phyloP scores from a whole-genome alignment of 768 basidiomycete species.

The Megacollybia marginata region DNA sequence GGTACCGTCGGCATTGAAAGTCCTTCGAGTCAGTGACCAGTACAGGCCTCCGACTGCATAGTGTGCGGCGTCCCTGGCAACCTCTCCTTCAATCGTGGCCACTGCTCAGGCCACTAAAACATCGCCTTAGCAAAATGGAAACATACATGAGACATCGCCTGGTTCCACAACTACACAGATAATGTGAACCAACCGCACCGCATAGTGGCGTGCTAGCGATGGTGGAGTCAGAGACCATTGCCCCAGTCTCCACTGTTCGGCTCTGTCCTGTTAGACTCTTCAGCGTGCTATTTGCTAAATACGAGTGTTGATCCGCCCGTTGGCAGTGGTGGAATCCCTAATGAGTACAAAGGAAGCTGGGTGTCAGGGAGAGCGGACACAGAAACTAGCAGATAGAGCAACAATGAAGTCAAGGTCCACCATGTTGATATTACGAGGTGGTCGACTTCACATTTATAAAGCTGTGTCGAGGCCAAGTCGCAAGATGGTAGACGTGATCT shows the following conservation, averaged over 20 bases:
- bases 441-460: no score
- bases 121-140: neutral
- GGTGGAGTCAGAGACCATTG: slow-evolving; percentile 30
- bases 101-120: slow-evolving; percentile 7
- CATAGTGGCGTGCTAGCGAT: slow-evolving; percentile 22
- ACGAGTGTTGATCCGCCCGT: slow-evolving; percentile 16
- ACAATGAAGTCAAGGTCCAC: no score
- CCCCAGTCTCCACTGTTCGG: slow-evolving; percentile 33
- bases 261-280: slow-evolving; percentile 16
- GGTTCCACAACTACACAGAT: slow-evolving; percentile 18
- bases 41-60: slow-evolving; percentile 26
- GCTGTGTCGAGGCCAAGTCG: no score
- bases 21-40: slow-evolving; percentile 34
- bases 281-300: no score
- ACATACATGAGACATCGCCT: slow-evolving; percentile 25
- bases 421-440: no score
- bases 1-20: slow-evolving; percentile 27
- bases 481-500: no score
- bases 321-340: slow-evolving; percentile 33
- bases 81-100: slow-evolving; percentile 23
- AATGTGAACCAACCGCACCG: no score
- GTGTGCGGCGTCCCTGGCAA: slow-evolving; percentile 14
- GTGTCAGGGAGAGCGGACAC: no score
- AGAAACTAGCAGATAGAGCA: no score
- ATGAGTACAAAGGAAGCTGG: slow-evolving; percentile 28